These are phyloP conservation scores for Nicotiana benthamiana DNA, from an alignment of 257 asterid species.

Conservation along the genomic window DNA sequence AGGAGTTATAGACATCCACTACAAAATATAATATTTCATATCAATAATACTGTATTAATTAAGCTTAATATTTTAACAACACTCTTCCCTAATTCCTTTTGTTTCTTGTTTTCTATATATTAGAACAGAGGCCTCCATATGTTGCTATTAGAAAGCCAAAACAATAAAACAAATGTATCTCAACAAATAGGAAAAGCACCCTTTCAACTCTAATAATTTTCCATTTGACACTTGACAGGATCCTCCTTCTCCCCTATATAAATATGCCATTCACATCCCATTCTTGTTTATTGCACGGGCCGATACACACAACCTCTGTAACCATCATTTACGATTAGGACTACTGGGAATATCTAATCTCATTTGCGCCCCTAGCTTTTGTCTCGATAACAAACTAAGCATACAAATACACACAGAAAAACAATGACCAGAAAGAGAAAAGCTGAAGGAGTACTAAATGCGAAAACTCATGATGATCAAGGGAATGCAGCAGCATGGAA, in stretches of 20 bases:
- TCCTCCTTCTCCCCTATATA: not conserved
- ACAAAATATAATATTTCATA: no score
- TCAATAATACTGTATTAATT: no score
- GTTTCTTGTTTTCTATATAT: not conserved
- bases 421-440: conserved; percentile 68
- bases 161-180: not conserved
- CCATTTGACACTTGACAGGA: not conserved
- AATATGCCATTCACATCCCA: not conserved
- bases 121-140: not conserved
- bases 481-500: conserved; percentile 18
- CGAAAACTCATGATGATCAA: conserved; percentile 8
- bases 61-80: not conserved
- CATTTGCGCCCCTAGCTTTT: not conserved
- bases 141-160: not conserved
- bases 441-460: conserved; percentile 11
- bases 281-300: not conserved
- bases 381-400: not conserved
- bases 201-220: not conserved
- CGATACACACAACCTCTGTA: not conserved
- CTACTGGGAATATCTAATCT: not conserved
- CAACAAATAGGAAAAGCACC: not conserved
- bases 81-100: not conserved
- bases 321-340: not conserved
- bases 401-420: not conserved
- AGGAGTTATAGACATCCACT: no score